Percentiles rank a stretch among this genome's conserved stretches.
Conservation (phyloP, 2,329 filamentous ascomycete species). For the Apiospora saccharicola region DNA sequence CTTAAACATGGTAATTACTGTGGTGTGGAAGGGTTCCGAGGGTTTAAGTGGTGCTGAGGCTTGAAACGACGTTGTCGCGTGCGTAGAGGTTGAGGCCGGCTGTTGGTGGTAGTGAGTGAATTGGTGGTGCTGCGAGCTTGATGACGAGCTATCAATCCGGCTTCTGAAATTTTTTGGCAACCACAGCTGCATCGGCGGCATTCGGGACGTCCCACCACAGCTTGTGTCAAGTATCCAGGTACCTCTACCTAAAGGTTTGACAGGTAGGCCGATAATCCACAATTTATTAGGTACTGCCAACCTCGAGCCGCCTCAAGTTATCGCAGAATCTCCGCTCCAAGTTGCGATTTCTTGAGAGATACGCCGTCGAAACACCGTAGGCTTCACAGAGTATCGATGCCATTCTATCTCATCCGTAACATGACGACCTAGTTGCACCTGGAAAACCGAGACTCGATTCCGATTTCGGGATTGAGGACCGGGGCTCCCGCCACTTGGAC, state of each 20-base stretch:
- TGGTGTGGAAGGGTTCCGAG: background rate
- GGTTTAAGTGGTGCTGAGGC: background rate
- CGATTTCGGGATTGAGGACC: background rate
- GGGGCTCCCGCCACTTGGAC: background rate
- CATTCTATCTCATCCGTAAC: background rate
- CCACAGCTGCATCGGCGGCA: constrained; percentile 4
- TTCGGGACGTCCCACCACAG: constrained; percentile 7
- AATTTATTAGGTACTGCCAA: constrained; percentile 21
- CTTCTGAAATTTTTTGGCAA: constrained; percentile 15
- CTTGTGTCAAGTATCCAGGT: constrained; percentile 10
- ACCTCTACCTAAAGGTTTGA: background rate
- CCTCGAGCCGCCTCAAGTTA: background rate
- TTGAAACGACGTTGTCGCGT: background rate
- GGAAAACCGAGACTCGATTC: background rate
- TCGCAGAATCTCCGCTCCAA: background rate
- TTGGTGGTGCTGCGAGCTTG: constrained; percentile 3
- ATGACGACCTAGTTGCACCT: background rate
- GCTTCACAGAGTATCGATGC: background rate
- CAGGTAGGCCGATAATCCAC: constrained; percentile 1
- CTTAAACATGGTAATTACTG: constrained; percentile 39
- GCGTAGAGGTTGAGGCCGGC: background rate
- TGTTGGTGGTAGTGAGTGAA: background rate
- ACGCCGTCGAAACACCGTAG: background rate
- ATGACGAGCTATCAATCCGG: background rate
- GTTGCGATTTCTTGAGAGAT: background rate